phyloP scores from a whole-genome alignment of 2,329 filamentous ascomycete genomes.

The Bimuria novae-zelandiae region DNA sequence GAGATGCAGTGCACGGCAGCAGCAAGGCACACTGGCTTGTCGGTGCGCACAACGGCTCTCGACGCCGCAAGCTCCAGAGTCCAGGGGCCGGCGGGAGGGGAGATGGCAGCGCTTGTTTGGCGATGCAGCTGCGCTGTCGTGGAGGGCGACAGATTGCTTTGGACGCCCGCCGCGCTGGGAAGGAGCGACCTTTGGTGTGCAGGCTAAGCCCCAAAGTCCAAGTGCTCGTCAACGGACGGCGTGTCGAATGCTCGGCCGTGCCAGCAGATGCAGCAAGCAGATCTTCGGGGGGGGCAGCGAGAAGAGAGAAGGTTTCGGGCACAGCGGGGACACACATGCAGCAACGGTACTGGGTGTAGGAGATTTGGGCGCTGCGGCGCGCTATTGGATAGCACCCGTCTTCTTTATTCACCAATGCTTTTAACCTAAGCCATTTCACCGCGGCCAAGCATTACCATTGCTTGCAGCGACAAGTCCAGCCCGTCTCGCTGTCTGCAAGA shows the following conservation, averaged over 20 bases:
- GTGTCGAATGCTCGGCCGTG: conserved; percentile 1
- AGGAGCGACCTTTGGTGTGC: conserved; percentile 1
- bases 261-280: conserved; percentile 1
- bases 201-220: conserved; percentile 5
- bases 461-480: neutral
- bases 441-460: neutral
- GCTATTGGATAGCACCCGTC: neutral
- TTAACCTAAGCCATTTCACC: neutral
- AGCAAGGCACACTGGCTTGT: neutral
- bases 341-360: neutral
- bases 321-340: neutral
- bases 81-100: neutral
- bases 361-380: neutral
- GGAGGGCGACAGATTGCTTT: neutral
- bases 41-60: neutral
- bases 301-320: neutral
- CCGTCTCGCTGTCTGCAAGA: neutral
- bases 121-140: neutral
- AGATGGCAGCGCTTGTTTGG: neutral
- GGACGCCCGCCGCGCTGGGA: conserved; percentile 5
- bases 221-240: neutral
- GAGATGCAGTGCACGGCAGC: neutral
- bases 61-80: neutral
- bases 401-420: neutral
- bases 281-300: neutral